These are phyloP conservation scores for Verticillium albo-atrum DNA, from an alignment of 2,329 filamentous ascomycete species.

Conservation along the genomic window DNA sequence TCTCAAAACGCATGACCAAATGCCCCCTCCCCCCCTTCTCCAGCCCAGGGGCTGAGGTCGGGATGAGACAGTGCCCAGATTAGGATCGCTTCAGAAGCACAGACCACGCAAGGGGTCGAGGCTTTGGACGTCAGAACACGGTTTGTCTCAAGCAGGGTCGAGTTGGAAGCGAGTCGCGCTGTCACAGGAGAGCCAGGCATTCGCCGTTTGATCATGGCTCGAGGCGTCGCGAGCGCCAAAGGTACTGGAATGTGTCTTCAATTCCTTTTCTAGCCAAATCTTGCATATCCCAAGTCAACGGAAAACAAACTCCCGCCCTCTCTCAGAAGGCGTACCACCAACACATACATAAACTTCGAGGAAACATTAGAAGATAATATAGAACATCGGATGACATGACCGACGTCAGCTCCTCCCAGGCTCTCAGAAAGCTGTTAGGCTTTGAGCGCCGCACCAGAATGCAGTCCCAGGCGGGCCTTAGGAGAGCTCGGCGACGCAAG, in stretches of 20 bases:
- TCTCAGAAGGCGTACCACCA: not conserved
- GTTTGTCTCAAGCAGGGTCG: not conserved
- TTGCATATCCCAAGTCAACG: constrained; percentile 8
- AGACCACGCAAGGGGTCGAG: not conserved
- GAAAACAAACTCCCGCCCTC: constrained; percentile 8
- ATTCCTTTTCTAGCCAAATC: constrained; percentile 13
- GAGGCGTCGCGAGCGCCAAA: not conserved
- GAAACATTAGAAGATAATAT: constrained; percentile 14
- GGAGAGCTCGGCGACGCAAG: constrained; percentile 31
- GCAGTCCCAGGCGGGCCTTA: not conserved
- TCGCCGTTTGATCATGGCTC: not conserved
- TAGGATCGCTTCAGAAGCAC: not conserved
- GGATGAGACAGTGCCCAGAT: not conserved
- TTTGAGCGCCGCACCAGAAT: constrained; percentile 1
- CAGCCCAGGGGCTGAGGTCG: not conserved
- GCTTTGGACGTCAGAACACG: not conserved
- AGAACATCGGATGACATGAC: not conserved
- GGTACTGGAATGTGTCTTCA: constrained; percentile 14
- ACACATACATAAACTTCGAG: constrained; percentile 13
- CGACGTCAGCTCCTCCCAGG: not conserved
- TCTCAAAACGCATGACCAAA: not conserved
- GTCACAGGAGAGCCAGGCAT: not conserved
- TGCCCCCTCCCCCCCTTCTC: not conserved
- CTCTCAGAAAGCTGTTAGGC: not conserved
- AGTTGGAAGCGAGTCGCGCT: not conserved